These are phyloP conservation scores for Salix udensis DNA, from an alignment of 345 rosid species.

Conservation along the genomic window DNA sequence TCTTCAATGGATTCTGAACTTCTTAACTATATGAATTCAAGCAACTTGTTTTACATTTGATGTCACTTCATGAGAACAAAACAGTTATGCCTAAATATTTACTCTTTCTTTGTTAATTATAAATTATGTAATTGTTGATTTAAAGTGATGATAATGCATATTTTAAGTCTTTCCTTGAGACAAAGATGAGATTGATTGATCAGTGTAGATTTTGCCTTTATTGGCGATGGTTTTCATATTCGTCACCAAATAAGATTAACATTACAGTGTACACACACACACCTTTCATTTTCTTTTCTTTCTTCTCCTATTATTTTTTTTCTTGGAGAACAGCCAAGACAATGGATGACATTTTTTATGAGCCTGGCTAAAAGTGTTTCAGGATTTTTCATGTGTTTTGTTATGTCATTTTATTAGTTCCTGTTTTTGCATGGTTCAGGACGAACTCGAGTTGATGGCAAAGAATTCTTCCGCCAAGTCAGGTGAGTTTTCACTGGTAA, in stretches of 20 bases:
- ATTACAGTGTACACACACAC: background rate
- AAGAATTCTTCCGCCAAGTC: slow-evolving; percentile 95
- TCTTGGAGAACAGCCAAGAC: background rate
- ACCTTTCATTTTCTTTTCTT: too few species aligned
- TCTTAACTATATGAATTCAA: background rate
- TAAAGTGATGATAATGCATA: background rate
- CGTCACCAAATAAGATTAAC: background rate
- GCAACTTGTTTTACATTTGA: background rate
- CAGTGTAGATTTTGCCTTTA: background rate
- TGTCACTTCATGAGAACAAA: too few species aligned
- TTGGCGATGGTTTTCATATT: background rate
- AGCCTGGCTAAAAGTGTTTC: background rate
- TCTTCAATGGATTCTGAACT: background rate
- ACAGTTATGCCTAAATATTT: too few species aligned
- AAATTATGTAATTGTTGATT: too few species aligned
- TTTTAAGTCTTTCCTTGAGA: background rate
- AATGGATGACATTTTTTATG: background rate
- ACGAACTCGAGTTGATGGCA: slow-evolving; percentile 82
- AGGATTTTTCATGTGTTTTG: background rate
- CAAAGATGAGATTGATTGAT: background rate
- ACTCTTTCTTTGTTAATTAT: too few species aligned
- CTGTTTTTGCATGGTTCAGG: slow-evolving; percentile 39
- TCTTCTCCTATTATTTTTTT: background rate
- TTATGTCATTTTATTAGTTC: background rate
- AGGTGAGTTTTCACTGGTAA: slow-evolving; percentile 44